Percentiles rank a stretch among this genome's conserved stretches.
Conservation (phyloP, 352 stramenopile species). For the Phytophthora citrophthora region DNA sequence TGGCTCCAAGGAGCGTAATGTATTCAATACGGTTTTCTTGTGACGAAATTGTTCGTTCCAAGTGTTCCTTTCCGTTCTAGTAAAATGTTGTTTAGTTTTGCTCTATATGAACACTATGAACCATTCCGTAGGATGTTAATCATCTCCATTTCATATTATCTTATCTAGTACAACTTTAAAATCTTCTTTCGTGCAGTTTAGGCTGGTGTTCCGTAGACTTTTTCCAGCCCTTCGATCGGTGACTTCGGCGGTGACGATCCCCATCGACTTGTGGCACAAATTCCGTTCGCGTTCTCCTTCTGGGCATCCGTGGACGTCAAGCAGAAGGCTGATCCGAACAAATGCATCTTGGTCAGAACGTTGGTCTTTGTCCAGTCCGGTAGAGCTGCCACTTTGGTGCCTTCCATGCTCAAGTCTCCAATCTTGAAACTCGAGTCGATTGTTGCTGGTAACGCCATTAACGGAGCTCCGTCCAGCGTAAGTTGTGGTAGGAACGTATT, state of each 20-base stretch:
- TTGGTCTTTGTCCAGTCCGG: conserved; percentile 26
- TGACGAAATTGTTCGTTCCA: conserved; percentile 6
- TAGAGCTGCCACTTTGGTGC: conserved; percentile 17
- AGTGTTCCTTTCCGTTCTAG: background rate
- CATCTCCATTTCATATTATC: no score
- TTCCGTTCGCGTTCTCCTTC: conserved; percentile 15
- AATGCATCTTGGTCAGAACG: conserved; percentile 23
- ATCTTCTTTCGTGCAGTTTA: background rate
- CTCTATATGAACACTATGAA: no score
- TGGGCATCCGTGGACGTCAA: conserved; percentile 10
- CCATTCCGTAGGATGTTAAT: background rate
- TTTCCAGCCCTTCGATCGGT: conserved; percentile 16
- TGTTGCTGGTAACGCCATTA: conserved; percentile 10
- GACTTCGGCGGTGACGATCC: conserved; percentile 9
- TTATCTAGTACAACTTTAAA: no score
- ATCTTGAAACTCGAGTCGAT: conserved; percentile 30
- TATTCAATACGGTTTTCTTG: conserved; percentile 43
- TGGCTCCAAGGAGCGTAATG: conserved; percentile 22
- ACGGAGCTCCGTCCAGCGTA: conserved; percentile 22
- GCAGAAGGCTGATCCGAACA: conserved; percentile 28
- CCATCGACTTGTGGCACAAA: conserved; percentile 23
- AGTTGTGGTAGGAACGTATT: conserved; percentile 24
- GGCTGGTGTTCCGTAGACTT: conserved; percentile 7
- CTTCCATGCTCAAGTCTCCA: conserved; percentile 28
- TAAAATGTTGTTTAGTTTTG: conserved; percentile 1